phyloP scores from a whole-genome alignment of 805 yeast genomes.

The Starmerella cellae region DNA sequence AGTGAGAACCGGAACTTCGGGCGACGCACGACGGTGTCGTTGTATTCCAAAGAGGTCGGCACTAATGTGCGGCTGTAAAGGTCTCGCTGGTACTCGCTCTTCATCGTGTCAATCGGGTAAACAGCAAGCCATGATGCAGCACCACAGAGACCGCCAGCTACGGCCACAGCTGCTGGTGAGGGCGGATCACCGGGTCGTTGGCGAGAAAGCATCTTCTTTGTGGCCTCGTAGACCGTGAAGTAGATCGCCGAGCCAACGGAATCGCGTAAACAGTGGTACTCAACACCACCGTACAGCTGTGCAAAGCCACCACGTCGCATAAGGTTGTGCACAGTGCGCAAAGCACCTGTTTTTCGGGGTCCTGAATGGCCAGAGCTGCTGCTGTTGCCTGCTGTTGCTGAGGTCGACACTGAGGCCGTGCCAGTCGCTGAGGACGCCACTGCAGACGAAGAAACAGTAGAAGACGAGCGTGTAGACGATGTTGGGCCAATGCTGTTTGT shows the following conservation, averaged over 20 bases:
- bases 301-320: constrained; percentile 43
- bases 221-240: constrained; percentile 61
- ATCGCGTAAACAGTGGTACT: constrained; percentile 57
- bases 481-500: too few species aligned
- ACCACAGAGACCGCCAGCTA: constrained; percentile 75
- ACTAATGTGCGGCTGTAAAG: constrained; percentile 50
- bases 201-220: constrained; percentile 38
- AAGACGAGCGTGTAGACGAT: too few species aligned
- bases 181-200: constrained; percentile 21
- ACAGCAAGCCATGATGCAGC: constrained; percentile 59
- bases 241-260: constrained; percentile 58
- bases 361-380: too few species aligned
- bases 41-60: constrained; percentile 34
- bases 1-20: constrained; percentile 25
- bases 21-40: constrained; percentile 28
- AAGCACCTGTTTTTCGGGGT: constrained; percentile 25
- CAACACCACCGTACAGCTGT: constrained; percentile 64
- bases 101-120: constrained; percentile 71
- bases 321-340: constrained; percentile 40
- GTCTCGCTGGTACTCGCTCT: constrained; percentile 63
- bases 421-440: not conserved
- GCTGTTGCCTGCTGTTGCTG: not conserved
- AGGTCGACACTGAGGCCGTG: not conserved
- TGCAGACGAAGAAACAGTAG: not conserved
- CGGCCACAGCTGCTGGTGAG: constrained; percentile 37